Evolutionary conservation across 768 basidiomycete genomes (phyloP).

Genomic region (Hebeloma cylindrosporum): DNA sequence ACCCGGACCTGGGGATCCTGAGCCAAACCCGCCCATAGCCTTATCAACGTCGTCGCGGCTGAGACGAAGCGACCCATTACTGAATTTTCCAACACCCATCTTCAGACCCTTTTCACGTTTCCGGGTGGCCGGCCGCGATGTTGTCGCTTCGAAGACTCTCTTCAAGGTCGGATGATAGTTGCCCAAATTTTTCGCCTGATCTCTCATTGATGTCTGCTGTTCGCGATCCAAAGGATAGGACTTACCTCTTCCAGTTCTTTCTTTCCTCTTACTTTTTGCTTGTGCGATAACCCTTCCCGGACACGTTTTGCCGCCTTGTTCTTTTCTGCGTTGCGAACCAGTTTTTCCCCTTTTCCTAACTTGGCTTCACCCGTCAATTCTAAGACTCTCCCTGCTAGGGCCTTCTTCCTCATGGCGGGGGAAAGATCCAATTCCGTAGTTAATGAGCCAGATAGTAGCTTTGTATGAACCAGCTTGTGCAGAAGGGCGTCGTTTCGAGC

Average conservation of each 20-base stretch:
- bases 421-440: constrained; percentile 59
- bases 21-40: constrained; percentile 26
- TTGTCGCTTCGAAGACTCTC: constrained; percentile 52
- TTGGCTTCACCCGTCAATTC: constrained; percentile 69
- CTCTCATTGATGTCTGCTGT: constrained; percentile 3
- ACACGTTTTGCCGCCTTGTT: constrained; percentile 72
- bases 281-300: constrained; percentile 65
- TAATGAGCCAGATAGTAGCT: constrained; percentile 72
- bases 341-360: constrained; percentile 72
- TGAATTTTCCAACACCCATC: constrained; percentile 81
- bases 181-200: constrained; percentile 77
- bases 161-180: constrained; percentile 84
- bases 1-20: constrained; percentile 22
- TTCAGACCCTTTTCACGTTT: constrained; percentile 65
- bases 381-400: constrained; percentile 73
- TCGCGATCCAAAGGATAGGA: constrained; percentile 17
- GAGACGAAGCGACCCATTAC: constrained; percentile 65
- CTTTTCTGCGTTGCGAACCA: constrained; percentile 59
- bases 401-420: constrained; percentile 69
- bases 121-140: constrained; percentile 29
- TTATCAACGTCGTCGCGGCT: constrained; percentile 58
- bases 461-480: constrained; percentile 78
- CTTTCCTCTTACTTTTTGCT: constrained; percentile 55
- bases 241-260: constrained; percentile 68
- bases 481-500: constrained; percentile 75